Conservation (phyloP, 768 basidiomycete genomes). For the Cubamyces sp. region DNA sequence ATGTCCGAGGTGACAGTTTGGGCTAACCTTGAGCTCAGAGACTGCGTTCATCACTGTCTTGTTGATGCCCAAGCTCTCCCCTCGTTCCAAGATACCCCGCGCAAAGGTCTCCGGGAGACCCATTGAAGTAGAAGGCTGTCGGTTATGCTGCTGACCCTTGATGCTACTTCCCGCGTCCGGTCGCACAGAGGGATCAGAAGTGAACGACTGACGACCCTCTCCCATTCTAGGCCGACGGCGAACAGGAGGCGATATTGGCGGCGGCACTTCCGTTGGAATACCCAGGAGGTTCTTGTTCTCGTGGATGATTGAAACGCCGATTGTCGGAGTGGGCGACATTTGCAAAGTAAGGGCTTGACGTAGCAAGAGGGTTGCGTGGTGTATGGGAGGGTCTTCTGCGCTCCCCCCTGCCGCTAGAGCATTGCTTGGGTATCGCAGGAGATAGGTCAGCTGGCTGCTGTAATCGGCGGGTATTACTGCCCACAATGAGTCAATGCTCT, state of each 20-base stretch:
- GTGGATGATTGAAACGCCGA: constrained; percentile 75
- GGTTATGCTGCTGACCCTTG: constrained; percentile 18
- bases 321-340: constrained; percentile 70
- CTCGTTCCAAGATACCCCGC: constrained; percentile 70
- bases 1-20: background rate
- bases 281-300: constrained; percentile 83
- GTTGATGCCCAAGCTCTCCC: constrained; percentile 84
- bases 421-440: constrained; percentile 83
- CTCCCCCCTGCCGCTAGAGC: constrained; percentile 31
- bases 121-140: constrained; percentile 42
- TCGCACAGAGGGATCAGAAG: constrained; percentile 10
- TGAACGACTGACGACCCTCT: constrained; percentile 37
- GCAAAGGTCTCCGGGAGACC: constrained; percentile 74
- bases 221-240: constrained; percentile 42
- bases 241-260: constrained; percentile 42
- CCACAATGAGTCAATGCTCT: constrained; percentile 10
- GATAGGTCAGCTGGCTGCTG: constrained; percentile 77
- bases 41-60: constrained; percentile 82
- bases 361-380: constrained; percentile 72
- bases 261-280: constrained; percentile 70
- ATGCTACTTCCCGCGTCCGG: constrained; percentile 10
- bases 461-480: constrained; percentile 89
- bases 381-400: constrained; percentile 36
- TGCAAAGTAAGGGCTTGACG: constrained; percentile 83
- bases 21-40: constrained; percentile 70